Evolutionary conservation across 2,329 filamentous ascomycete species (phyloP), one percentile per base, ranked within the genome.

Genomic region (Lasiodiplodia sp.): DNA sequence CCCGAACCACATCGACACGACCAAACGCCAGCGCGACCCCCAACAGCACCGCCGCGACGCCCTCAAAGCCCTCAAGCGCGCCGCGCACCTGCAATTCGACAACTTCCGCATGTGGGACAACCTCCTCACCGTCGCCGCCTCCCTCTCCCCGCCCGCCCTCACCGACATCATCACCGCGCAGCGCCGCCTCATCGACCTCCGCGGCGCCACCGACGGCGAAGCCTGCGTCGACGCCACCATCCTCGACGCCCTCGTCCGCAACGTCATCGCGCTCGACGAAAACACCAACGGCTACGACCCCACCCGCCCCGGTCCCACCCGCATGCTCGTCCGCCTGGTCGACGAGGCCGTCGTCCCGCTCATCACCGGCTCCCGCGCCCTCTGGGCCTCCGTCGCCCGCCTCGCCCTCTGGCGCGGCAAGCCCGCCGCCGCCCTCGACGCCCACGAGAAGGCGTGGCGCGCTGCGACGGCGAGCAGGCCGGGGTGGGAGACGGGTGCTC

Each of bases 71-170:
- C 93, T 97, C 79, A 96, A 97, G 77, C 91, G 92, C 71, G 96
- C 94, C 11, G 93, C 94, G 0, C 87, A 88, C 4, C 87, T 97
- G 28, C 93, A 96, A 63, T 87, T 93, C 79, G 90, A 94, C 73
- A 95, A 95, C 81, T 92, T 91, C 87, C 90, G 93, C 73, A 97
- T 99, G 78, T 98, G 95, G 95, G 93, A 97, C 77, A 99, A 99
- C 75, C 91, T 98, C 18, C 87, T 99, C 68, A 96, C 94, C 0
- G 90, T 98, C 25, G 91, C 92, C 0, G 88, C 92, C 0, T 92
- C 93, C 1, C 87, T 96, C 34, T 86, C 85, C 0, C 94, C 95
- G 0, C 91, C 92, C 0, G 88, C 91, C 0, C 90, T 93, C 75
- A 79, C 84, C 0, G 93, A 97, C 70, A 88, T 97, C 63, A 83